Percentiles rank a stretch among this genome's conserved stretches.
phyloP scores from a whole-genome alignment of 257 asterid species.

The Primulina tabacum region DNA sequence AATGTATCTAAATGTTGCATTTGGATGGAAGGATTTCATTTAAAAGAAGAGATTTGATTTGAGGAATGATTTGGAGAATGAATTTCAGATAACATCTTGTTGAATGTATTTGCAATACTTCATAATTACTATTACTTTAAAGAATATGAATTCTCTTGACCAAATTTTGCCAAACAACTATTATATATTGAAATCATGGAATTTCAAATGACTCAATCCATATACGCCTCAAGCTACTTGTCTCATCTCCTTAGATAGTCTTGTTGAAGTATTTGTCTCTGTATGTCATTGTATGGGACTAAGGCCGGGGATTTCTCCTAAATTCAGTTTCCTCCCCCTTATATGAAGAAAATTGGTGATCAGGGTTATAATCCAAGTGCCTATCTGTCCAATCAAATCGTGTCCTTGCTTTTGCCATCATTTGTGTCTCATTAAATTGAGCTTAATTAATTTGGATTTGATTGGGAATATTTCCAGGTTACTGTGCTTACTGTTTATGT shows the following conservation, averaged over 20 bases:
- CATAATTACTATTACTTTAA: too few species aligned
- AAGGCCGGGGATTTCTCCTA: background rate
- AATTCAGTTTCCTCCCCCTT: background rate
- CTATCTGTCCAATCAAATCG: background rate
- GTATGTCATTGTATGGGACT: background rate
- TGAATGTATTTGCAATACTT: too few species aligned
- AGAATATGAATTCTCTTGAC: too few species aligned
- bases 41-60: too few species aligned
- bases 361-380: background rate
- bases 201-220: too few species aligned
- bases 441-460: conserved; percentile 20
- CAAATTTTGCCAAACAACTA: too few species aligned
- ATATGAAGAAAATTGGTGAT: background rate
- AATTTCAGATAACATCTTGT: too few species aligned
- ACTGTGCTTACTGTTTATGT: conserved; percentile 81
- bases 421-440: background rate
- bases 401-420: background rate
- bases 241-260: background rate
- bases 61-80: too few species aligned
- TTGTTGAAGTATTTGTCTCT: background rate
- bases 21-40: too few species aligned
- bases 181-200: too few species aligned
- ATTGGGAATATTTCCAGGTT: conserved; percentile 50
- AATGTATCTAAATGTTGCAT: too few species aligned
- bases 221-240: too few species aligned